Evolutionary conservation across 352 stramenopile species (phyloP), one percentile per base, ranked within the genome.

Genomic region (Phytophthora foliorum): DNA sequence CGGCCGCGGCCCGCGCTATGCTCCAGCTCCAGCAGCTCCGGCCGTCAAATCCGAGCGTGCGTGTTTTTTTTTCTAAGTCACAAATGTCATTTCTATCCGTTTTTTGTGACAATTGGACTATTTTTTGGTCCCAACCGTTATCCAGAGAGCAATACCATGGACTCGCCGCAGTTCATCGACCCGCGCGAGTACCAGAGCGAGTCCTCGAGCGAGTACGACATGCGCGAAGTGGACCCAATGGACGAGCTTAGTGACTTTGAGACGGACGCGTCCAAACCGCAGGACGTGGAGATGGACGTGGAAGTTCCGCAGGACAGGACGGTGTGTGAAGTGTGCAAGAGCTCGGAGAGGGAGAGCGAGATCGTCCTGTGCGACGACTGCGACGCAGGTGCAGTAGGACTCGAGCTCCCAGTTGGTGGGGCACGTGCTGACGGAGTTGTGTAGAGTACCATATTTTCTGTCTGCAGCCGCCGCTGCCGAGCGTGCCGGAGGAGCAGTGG

Each of bases 211-310:
- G 82, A 91, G 27, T 29, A 74, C 8, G 82, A 89, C 27, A 72
- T 42, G 34, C 57, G 59, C 0, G 83, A 92, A 54, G 65, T 92
- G 19, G 77, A 92, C 60, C 81, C 81, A 10, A 88, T 86, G 73
- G 80, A 92, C 49, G 81, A 86, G 50, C 69, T 92, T 14, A 84
- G 72, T 27, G 81, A 90, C 57, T 82, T 92, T 72, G 84, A 89
- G 64, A 51, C 49, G 29, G 69, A 73, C 8, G 13, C 53, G 39
- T 46, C 54, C n/a, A 48, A 64, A 42, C 57, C 21, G 10, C 49
- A 64, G 36, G 67, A 80, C 46, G 60, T 79, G 7, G 63, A 72
- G 21, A 82, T 81, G 74, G 69, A 55, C 11, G 65, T n/a, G n/a
- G n/a, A 50, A 6, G 13, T 13, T 27, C 31, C 27, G 42, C 22